phyloP scores from a whole-genome alignment of 768 basidiomycete species.

The Leccinum fibrillosum region DNA sequence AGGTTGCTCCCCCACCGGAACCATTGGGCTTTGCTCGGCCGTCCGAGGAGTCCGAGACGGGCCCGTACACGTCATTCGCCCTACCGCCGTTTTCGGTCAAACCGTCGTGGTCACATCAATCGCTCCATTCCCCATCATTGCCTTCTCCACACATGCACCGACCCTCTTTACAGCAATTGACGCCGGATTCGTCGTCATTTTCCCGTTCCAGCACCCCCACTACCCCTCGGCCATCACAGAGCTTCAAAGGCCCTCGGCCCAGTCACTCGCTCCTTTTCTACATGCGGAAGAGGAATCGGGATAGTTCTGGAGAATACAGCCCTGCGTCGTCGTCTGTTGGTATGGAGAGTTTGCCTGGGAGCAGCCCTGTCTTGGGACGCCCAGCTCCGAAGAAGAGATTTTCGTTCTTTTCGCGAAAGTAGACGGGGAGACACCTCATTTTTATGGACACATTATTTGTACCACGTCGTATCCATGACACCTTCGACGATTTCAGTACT shows the following conservation, averaged over 20 bases:
- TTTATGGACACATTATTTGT: conserved; percentile 8
- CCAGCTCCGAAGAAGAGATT: conserved; percentile 25
- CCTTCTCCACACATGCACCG: conserved; percentile 22
- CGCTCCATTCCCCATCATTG: conserved; percentile 16
- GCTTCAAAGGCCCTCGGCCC: conserved; percentile 25
- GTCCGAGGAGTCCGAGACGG: conserved; percentile 34
- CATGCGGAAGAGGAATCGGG: conserved; percentile 30
- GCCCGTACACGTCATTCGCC: conserved; percentile 32
- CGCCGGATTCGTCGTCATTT: conserved; percentile 28
- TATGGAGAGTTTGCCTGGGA: conserved; percentile 15
- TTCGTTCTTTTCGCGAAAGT: conserved; percentile 31
- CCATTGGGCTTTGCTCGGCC: conserved; percentile 16
- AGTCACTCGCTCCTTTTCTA: conserved; percentile 30
- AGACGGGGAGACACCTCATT: conserved; percentile 9
- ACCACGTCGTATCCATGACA: conserved; percentile 15
- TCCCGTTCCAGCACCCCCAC: conserved; percentile 32
- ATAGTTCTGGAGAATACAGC: conserved; percentile 15
- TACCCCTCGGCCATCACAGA: conserved; percentile 23
- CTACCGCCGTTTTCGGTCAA: conserved; percentile 25
- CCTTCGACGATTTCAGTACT: conserved; percentile 10
- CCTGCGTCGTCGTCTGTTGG: conserved; percentile 24
- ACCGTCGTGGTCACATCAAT: conserved; percentile 18
- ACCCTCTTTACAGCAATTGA: conserved; percentile 28
- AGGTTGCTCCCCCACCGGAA: conserved; percentile 26
- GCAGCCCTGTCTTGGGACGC: conserved; percentile 3